Percentiles rank a stretch among this genome's conserved stretches.
Evolutionary conservation across 306 rosid species (phyloP).

Genomic region (Cicer yamashitae): DNA sequence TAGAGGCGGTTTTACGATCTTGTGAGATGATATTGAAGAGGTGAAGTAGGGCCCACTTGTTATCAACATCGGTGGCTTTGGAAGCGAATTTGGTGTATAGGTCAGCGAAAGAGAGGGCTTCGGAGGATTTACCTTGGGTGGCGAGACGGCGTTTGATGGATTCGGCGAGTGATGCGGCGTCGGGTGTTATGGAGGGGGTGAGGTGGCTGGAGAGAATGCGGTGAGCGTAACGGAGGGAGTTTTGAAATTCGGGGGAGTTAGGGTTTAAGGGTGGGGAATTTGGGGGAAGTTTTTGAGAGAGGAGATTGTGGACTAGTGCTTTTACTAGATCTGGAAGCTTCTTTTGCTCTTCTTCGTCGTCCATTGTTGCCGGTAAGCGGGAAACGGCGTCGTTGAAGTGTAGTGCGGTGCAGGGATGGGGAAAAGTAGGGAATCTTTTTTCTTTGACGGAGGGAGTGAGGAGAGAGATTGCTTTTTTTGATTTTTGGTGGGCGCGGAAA

Average conservation of each 20-base stretch:
- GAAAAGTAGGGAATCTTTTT: no score
- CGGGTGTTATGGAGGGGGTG: slow-evolving; percentile 81
- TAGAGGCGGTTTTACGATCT: slow-evolving; percentile 55
- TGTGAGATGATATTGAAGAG: slow-evolving; percentile 75
- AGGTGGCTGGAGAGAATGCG: slow-evolving; percentile 84
- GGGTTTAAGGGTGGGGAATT: slow-evolving; percentile 53
- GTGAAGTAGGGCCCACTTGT: slow-evolving; percentile 91
- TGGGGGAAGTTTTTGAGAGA: slow-evolving; percentile 55
- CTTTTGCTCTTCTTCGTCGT: slow-evolving; percentile 88
- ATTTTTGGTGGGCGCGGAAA: slow-evolving; percentile 42
- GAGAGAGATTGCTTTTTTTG: slow-evolving; percentile 1
- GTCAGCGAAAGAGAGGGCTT: slow-evolving; percentile 91
- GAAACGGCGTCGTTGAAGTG: slow-evolving; percentile 21
- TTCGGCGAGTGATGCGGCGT: slow-evolving; percentile 88
- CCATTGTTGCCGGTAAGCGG: slow-evolving; percentile 49
- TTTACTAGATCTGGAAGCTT: slow-evolving; percentile 85
- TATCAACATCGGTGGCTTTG: slow-evolving; percentile 70
- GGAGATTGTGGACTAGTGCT: slow-evolving; percentile 76
- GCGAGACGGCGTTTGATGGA: slow-evolving; percentile 91
- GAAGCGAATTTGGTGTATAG: slow-evolving; percentile 77
- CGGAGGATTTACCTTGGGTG: slow-evolving; percentile 82
- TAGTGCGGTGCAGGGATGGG: neutral
- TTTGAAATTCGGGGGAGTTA: slow-evolving; percentile 58
- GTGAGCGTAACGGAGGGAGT: slow-evolving; percentile 79
- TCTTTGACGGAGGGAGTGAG: neutral